Base-by-base conservation (phyloP, 352 stramenopile species). In the Thalassiosira mediterranea region DNA sequence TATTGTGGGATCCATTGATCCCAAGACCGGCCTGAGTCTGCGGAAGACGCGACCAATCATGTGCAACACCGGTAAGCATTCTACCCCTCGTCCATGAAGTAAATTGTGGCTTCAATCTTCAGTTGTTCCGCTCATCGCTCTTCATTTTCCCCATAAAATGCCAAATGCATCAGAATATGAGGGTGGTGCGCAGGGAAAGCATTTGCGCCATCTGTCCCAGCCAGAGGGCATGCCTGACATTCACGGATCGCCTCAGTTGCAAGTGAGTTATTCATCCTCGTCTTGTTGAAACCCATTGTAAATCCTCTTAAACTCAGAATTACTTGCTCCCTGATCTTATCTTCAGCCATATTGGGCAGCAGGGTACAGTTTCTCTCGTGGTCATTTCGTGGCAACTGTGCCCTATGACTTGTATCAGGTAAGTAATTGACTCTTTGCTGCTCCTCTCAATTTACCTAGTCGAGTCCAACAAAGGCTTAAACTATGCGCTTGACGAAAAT, bases 361-460 rank as follows among this genome's bases (percentile, higher is more conserved):
- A 15, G 90, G 91, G 19, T 93, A 93, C 48, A 89, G 70, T n/a
- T 95, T 95, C 63, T 77, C 73, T 23, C 63, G 90, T 3, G 90
- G 90, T 17, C 90, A 95, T 42, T 93, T 94, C 64, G 61, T 95
- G 19, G 78, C 92, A 0, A 90, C 90, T 63, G 88, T 94, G 8
- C 91, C 91, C 4, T 95, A 95, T 72, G 91, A 95, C 81, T 80
- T 72, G 17, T n/a, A n/a, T n/a, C n/a, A n/a, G n/a, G n/a, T n/a
- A n/a, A n/a, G n/a, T n/a, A n/a, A n/a, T n/a, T n/a, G n/a, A n/a
- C n/a, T n/a, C n/a, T n/a, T n/a, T n/a, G n/a, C n/a, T n/a, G n/a
- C n/a, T n/a, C n/a, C n/a, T n/a, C n/a, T n/a, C n/a, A n/a, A n/a
- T n/a, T n/a, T n/a, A n/a, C n/a, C n/a, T n/a, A n/a, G n/a, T n/a